Percentiles rank a stretch among this genome's conserved stretches.
These are phyloP conservation scores for Pseudozyma tsukubaensis DNA, from an alignment of 1,284 basidiomycete species.

Conservation along the genomic window DNA sequence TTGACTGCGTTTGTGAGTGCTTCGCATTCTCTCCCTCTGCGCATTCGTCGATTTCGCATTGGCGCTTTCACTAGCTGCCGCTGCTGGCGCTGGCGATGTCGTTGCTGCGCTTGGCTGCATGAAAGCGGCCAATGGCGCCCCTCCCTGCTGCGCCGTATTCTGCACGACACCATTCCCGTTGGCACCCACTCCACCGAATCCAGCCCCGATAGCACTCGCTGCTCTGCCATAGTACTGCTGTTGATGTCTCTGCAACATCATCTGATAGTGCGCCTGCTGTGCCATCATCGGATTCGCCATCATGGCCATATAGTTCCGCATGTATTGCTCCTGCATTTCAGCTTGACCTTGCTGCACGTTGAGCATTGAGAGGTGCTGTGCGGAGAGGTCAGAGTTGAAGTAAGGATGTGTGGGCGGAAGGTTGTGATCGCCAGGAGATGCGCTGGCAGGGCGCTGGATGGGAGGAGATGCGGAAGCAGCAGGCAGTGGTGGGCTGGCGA, in stretches of 20 bases:
- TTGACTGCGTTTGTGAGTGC: slow-evolving; percentile 15
- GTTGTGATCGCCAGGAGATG: not conserved
- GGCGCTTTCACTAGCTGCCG: not conserved
- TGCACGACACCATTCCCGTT: slow-evolving; percentile 22
- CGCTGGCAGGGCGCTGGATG: slow-evolving; percentile 25
- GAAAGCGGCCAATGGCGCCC: slow-evolving; percentile 40
- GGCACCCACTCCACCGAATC: slow-evolving; percentile 18
- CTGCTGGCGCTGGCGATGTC: not conserved
- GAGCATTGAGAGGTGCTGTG: slow-evolving; percentile 40
- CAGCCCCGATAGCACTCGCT: slow-evolving; percentile 31
- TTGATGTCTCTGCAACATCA: slow-evolving; percentile 46
- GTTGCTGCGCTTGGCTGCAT: slow-evolving; percentile 30
- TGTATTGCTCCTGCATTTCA: slow-evolving; percentile 49
- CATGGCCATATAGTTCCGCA: slow-evolving; percentile 55
- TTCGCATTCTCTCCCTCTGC: not conserved
- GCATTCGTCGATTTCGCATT: not conserved
- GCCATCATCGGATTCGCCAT: slow-evolving; percentile 46
- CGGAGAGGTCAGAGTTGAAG: slow-evolving; percentile 11
- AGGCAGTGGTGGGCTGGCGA: slow-evolving; percentile 23
- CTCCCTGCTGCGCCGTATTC: not conserved
- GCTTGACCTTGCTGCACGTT: slow-evolving; percentile 37
- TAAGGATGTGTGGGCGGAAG: not conserved
- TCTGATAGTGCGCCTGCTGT: slow-evolving; percentile 48
- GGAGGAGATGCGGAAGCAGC: slow-evolving; percentile 10
- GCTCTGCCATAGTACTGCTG: slow-evolving; percentile 44